These are phyloP conservation scores for Physcomitrium patens DNA, from an alignment of 225 moss, liverwort and hornwort species.

Conservation along the genomic window DNA sequence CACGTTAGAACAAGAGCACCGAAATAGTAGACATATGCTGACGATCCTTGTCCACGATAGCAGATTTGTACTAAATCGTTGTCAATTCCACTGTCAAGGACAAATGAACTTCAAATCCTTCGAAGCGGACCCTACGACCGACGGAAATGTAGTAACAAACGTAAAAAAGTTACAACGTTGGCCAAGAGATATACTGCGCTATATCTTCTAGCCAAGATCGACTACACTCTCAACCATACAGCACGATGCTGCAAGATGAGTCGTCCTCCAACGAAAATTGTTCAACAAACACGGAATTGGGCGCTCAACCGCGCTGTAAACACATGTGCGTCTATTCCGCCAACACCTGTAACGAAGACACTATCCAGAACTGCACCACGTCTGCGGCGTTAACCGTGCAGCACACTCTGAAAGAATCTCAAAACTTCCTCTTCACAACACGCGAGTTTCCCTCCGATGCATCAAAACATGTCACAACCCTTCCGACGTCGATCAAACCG, in stretches of 20 bases:
- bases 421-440: background rate
- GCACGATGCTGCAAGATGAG: background rate
- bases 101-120: constrained; percentile 18
- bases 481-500: background rate
- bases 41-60: background rate
- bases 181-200: constrained; percentile 24
- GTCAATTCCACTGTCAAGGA: background rate
- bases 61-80: background rate
- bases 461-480: constrained; percentile 12
- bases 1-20: background rate
- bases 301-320: background rate
- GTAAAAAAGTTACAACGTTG: constrained; percentile 1
- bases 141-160: no score
- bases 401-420: background rate
- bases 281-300: background rate
- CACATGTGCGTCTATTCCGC: background rate
- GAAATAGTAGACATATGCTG: background rate
- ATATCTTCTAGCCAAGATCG: constrained; percentile 34
- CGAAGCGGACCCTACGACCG: background rate
- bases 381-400: constrained; percentile 7
- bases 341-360: background rate
- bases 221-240: constrained; percentile 15
- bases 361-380: background rate
- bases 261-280: background rate
- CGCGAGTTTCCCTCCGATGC: background rate